Percentiles rank a stretch among this genome's conserved stretches.
These are phyloP conservation scores for Dictyostelium citrinum DNA, from an alignment of 78 protist species.

Conservation along the genomic window DNA sequence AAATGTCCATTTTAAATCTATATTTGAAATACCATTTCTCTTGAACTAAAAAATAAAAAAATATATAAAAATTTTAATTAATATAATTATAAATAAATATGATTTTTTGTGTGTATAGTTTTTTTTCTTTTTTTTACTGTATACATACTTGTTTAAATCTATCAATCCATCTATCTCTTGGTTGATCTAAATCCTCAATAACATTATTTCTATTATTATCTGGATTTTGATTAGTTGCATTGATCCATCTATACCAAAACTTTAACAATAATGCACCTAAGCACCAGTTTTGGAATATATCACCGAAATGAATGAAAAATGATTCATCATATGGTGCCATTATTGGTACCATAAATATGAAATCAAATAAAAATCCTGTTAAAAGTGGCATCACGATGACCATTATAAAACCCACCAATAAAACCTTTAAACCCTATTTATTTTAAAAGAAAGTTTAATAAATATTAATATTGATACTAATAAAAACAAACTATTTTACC, in stretches of 20 bases:
- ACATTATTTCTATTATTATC: slow-evolving; percentile 25
- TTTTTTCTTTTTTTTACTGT: not conserved
- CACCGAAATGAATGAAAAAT: not conserved
- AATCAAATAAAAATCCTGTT: slow-evolving; percentile 38
- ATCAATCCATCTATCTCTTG: slow-evolving; percentile 60
- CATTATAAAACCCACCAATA: not conserved
- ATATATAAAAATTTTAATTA: not conserved
- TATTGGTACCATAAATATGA: slow-evolving; percentile 46
- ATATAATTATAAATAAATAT: not conserved
- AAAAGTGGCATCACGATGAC: slow-evolving; percentile 15
- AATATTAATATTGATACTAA: not conserved
- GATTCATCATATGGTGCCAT: slow-evolving; percentile 39
- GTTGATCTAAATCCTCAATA: slow-evolving; percentile 28
- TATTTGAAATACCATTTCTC: slow-evolving; percentile 43
- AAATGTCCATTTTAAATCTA: slow-evolving; percentile 29
- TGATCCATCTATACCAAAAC: slow-evolving; percentile 61
- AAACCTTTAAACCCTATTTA: not conserved
- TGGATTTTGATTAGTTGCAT: not conserved
- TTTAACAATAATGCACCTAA: slow-evolving; percentile 23
- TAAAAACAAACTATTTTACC: not conserved
- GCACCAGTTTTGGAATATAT: slow-evolving; percentile 39
- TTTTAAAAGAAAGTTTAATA: not conserved
- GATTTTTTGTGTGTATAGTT: no score
- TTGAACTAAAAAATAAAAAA: not conserved
- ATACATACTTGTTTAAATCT: slow-evolving; percentile 21